A percentile compares a stretch with the other conserved stretches of the same genome.
Conservation (phyloP, 2,329 filamentous ascomycete species). For the Fonsecaea monophora region DNA sequence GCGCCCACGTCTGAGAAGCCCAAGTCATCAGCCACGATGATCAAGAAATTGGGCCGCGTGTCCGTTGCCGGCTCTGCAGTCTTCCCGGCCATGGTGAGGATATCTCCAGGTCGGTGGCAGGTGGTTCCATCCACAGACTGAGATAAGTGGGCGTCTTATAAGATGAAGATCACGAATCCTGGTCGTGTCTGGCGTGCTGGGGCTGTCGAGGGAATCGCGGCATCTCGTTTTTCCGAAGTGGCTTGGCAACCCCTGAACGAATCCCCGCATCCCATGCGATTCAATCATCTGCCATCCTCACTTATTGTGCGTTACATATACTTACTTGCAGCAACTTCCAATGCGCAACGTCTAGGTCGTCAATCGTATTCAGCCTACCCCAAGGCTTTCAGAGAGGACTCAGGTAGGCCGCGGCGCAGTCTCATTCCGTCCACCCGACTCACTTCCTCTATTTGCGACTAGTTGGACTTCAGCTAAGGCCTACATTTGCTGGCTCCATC, state of each 20-base stretch:
- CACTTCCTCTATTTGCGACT: too few relatives aligned
- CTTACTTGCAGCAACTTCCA: neutral
- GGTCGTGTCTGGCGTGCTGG: neutral
- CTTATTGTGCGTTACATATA: neutral
- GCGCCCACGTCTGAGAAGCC: conserved; percentile 43
- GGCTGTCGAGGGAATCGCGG: neutral
- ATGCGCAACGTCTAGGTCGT: neutral
- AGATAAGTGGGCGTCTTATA: neutral
- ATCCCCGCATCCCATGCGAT: too few relatives aligned
- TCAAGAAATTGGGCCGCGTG: conserved; percentile 26
- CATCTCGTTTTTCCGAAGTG: neutral
- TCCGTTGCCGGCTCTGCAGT: neutral
- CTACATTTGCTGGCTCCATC: too few relatives aligned
- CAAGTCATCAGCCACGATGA: conserved; percentile 35
- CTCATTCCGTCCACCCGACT: too few relatives aligned
- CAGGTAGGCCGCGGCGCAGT: too few relatives aligned
- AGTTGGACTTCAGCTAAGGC: too few relatives aligned
- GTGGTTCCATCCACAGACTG: neutral
- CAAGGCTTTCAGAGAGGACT: neutral
- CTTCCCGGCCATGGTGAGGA: neutral
- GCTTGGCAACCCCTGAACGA: neutral
- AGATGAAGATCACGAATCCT: neutral
- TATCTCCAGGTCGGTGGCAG: neutral
- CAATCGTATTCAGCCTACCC: neutral
- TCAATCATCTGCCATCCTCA: neutral